A percentile compares a stretch with the other conserved stretches of the same genome.
These are phyloP conservation scores for Salvia splendens DNA, from an alignment of 257 asterid species.

Conservation along the genomic window DNA sequence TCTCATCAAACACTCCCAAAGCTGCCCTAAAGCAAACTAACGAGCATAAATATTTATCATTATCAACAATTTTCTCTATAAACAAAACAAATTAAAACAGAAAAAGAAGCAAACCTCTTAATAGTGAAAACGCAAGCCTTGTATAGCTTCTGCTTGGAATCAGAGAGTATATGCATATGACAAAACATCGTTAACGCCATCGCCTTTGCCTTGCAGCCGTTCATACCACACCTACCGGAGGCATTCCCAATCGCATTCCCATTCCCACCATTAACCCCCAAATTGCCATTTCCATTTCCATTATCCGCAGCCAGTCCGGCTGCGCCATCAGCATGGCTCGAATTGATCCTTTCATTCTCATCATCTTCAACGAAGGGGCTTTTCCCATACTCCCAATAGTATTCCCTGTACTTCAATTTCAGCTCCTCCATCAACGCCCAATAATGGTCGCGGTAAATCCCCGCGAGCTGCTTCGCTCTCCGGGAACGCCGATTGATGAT, in stretches of 20 bases:
- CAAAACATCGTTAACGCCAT: constrained; percentile 55
- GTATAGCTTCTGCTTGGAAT: constrained; percentile 78
- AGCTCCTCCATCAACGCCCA: constrained; percentile 91
- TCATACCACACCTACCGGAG: constrained; percentile 38
- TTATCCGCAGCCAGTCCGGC: constrained; percentile 29
- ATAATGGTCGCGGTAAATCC: constrained; percentile 70
- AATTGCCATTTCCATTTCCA: constrained; percentile 37
- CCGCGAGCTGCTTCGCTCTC: constrained; percentile 55
- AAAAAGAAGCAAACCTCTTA: constrained; percentile 57
- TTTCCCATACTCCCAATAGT: constrained; percentile 73
- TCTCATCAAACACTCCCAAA: background rate
- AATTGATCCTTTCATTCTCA: constrained; percentile 37
- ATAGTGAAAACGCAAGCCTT: constrained; percentile 70
- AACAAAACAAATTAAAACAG: background rate
- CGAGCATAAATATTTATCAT: background rate
- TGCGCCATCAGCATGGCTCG: constrained; percentile 35
- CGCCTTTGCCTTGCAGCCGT: constrained; percentile 55
- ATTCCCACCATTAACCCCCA: constrained; percentile 34
- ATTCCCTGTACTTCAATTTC: constrained; percentile 57
- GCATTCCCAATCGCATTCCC: constrained; percentile 7
- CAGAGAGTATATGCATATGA: constrained; percentile 70
- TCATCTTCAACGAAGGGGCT: constrained; percentile 70
- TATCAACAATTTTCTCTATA: background rate
- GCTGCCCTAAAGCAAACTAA: background rate
- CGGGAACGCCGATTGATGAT: constrained; percentile 65